phyloP scores from a whole-genome alignment of 208 protist genomes.

The Acanthamoeba castellanii region DNA sequence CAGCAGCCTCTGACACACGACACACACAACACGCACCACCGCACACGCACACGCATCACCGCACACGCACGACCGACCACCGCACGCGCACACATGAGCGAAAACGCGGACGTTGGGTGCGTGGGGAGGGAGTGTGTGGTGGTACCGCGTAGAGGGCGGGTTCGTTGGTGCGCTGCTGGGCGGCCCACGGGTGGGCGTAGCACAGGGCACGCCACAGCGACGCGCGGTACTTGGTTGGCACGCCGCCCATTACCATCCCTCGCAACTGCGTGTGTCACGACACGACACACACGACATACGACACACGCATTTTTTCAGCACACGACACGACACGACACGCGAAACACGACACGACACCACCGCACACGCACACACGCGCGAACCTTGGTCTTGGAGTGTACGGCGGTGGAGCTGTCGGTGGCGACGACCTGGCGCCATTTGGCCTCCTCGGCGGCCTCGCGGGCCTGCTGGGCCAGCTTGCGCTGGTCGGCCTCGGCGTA shows the following conservation, averaged over 20 bases:
- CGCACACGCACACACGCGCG: not conserved
- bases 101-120: no score
- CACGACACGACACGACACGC: no score
- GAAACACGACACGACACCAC: not conserved
- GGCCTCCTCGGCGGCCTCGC: not conserved
- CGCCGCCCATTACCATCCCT: not conserved
- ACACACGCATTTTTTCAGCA: not conserved
- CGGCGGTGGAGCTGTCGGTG: not conserved
- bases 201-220: slow-evolving; percentile 21
- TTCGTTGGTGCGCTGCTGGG: slow-evolving; percentile 4
- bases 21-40: not conserved
- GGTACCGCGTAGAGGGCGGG: slow-evolving; percentile 10
- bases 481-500: slow-evolving; percentile 24
- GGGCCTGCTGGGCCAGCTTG: not conserved
- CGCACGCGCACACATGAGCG: no score
- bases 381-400: slow-evolving; percentile 40
- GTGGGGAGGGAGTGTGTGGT: not conserved
- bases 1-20: not conserved
- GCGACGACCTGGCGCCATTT: slow-evolving; percentile 25
- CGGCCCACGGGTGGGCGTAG: slow-evolving; percentile 35
- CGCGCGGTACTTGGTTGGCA: slow-evolving; percentile 25
- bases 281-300: not conserved
- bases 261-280: not conserved
- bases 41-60: not conserved
- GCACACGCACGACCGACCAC: not conserved